Conservation (phyloP, 2,329 filamentous ascomycete species). For the Aspergillus neoniger region DNA sequence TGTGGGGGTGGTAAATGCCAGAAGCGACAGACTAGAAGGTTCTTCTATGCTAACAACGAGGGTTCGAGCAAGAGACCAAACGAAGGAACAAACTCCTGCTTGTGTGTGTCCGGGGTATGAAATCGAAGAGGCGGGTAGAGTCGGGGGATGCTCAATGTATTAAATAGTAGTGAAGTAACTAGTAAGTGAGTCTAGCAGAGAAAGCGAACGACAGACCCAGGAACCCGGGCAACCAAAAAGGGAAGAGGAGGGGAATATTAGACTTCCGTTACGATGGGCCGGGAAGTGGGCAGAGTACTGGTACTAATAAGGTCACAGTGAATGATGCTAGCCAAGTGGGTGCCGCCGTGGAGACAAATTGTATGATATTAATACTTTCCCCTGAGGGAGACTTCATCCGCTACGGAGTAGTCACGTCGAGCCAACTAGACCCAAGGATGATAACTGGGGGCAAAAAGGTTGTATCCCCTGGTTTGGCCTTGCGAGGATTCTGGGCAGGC, state of each 20-base stretch:
- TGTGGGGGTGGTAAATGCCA: conserved; percentile 2
- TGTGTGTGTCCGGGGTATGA: neutral
- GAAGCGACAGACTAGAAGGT: neutral
- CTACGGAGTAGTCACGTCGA: conserved; percentile 1
- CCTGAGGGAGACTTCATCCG: conserved; percentile 1
- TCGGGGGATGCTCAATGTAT: conserved; percentile 4
- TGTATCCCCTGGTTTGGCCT: conserved; percentile 14
- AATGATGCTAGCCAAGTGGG: conserved; percentile 8
- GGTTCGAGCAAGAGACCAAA: neutral
- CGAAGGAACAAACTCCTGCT: conserved; percentile 1
- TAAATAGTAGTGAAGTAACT: conserved; percentile 14
- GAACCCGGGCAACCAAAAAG: conserved; percentile 7
- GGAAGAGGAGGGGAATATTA: conserved; percentile 8
- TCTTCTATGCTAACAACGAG: neutral
- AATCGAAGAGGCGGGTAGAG: neutral
- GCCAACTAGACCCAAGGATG: conserved; percentile 10
- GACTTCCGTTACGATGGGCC: conserved; percentile 11
- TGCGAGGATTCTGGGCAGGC: conserved; percentile 7
- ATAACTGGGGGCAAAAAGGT: conserved; percentile 15
- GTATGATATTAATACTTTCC: conserved; percentile 17
- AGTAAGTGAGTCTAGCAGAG: conserved; percentile 5
- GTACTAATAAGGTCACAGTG: neutral
- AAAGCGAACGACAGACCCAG: conserved; percentile 4
- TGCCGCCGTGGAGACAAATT: conserved; percentile 7
- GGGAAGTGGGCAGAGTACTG: conserved; percentile 1